A percentile compares a stretch with the other conserved stretches of the same genome.
phyloP scores from a whole-genome alignment of 139 green algal species.

The Chlorella sp. region DNA sequence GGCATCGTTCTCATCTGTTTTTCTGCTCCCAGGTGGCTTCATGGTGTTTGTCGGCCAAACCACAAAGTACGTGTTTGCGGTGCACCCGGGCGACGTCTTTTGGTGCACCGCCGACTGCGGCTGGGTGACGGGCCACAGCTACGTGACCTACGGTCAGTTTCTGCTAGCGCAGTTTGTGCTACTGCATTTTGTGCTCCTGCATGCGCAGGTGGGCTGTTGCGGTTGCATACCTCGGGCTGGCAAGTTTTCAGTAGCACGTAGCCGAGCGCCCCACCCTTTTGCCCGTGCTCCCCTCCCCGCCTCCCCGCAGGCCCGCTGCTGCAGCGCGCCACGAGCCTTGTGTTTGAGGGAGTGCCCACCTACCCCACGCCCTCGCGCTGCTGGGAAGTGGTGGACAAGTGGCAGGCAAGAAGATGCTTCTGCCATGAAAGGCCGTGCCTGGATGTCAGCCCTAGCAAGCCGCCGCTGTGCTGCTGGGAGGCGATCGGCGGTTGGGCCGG shows the following conservation, averaged over 20 bases:
- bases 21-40: not conserved
- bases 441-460: no score
- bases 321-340: conserved; percentile 78
- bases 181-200: no score
- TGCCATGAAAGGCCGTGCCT: no score
- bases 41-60: conserved; percentile 46
- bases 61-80: conserved; percentile 78
- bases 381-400: conserved; percentile 73
- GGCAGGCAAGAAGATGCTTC: not conserved
- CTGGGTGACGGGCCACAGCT: conserved; percentile 97
- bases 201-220: no score
- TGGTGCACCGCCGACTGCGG: conserved; percentile 98
- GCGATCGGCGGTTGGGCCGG: not conserved
- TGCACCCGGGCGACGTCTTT: conserved; percentile 86
- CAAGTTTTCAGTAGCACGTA: no score
- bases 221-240: no score
- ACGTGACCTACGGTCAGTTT: conserved; percentile 72
- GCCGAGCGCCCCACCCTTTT: no score
- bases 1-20: not conserved
- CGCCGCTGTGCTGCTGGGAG: no score
- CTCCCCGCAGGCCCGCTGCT: conserved; percentile 75
- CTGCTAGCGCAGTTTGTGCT: not conserved
- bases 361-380: conserved; percentile 85
- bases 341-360: conserved; percentile 96
- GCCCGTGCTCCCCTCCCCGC: no score